Conservation (phyloP, 257 asterid species). For the Solanum sejunctum region DNA sequence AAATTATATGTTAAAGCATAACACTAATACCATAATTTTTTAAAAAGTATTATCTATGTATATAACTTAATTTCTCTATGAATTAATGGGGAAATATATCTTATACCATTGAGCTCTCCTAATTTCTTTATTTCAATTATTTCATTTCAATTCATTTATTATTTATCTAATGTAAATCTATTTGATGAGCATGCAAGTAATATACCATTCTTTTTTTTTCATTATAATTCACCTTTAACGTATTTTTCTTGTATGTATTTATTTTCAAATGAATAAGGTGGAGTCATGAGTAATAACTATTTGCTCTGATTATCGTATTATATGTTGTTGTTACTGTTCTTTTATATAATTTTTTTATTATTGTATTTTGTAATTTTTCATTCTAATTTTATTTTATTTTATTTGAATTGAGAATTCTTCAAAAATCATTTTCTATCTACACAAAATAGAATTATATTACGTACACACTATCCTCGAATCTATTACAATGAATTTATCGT, state of each 20-base stretch:
- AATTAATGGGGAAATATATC: not conserved
- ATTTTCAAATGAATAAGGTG: not conserved
- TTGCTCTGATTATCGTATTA: not conserved
- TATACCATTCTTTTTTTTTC: not conserved
- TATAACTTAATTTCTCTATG: not conserved
- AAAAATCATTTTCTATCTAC: not conserved
- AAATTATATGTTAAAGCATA: too few relatives aligned
- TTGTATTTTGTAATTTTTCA: not conserved
- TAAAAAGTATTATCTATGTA: too few relatives aligned
- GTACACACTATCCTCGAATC: fast-evolving
- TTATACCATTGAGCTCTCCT: not conserved
- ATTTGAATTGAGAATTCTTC: not conserved
- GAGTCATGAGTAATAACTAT: not conserved
- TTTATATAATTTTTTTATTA: not conserved
- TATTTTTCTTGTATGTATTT: not conserved
- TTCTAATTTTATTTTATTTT: not conserved
- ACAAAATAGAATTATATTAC: not conserved
- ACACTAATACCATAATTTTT: too few relatives aligned
- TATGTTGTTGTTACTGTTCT: not conserved
- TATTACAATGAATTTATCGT: not conserved
- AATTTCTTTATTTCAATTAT: not conserved
- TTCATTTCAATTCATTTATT: not conserved
- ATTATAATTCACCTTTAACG: not conserved
- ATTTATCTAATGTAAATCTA: not conserved
- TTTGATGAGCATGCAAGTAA: not conserved